phyloP scores from a whole-genome alignment of 306 rosid genomes.

The Acacia melanoxylon region DNA sequence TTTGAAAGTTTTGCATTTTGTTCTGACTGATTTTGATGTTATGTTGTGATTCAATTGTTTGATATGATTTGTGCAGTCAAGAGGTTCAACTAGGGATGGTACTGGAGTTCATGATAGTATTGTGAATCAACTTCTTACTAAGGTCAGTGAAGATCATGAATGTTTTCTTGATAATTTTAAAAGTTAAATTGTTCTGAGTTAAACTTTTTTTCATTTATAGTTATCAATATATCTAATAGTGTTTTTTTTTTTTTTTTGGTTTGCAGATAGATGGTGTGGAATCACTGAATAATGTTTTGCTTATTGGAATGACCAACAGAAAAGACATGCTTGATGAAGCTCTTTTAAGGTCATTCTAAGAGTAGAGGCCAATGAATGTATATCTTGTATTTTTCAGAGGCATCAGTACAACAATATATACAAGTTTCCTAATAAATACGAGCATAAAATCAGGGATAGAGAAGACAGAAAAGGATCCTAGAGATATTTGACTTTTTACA shows the following conservation, averaged over 20 bases:
- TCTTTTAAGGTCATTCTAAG: slow-evolving; percentile 27
- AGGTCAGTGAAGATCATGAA: slow-evolving; percentile 54
- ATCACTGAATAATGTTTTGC: slow-evolving; percentile 93
- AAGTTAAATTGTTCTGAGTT: not conserved
- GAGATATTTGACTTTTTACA: not conserved
- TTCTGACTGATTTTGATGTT: slow-evolving; percentile 22
- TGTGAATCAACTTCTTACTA: slow-evolving; percentile 97
- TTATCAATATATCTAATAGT: not conserved
- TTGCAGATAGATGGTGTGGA: slow-evolving; percentile 99
- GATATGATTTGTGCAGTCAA: slow-evolving; percentile 57
- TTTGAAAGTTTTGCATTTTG: slow-evolving; percentile 20
- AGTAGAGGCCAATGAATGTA: not conserved
- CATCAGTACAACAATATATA: not conserved
- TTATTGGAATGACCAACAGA: slow-evolving; percentile 99
- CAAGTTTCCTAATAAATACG: not conserved
- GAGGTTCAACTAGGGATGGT: slow-evolving; percentile 98
- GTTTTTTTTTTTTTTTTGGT: not conserved
- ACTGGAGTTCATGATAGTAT: slow-evolving; percentile 99
- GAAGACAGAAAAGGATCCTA: not conserved
- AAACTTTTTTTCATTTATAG: not conserved
- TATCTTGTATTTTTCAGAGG: not conserved
- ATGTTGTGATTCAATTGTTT: slow-evolving; percentile 25
- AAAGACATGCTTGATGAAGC: slow-evolving; percentile 61
- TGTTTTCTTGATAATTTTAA: slow-evolving; percentile 3
- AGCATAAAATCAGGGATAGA: not conserved